These are phyloP conservation scores for Blepharisma japonicum DNA, from an alignment of 73 alveolate species.

Conservation along the genomic window DNA sequence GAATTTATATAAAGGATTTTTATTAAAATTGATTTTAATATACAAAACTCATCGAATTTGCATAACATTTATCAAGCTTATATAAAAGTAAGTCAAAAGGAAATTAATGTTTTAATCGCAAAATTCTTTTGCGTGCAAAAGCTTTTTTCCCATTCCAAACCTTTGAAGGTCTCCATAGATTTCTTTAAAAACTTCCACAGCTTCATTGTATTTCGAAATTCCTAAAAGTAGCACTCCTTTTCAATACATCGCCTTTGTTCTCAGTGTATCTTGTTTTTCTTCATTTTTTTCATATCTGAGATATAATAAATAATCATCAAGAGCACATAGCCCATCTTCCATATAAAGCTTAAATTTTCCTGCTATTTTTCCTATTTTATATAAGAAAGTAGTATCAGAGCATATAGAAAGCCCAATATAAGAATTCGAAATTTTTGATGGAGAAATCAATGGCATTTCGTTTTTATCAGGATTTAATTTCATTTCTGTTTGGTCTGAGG, in stretches of 20 bases:
- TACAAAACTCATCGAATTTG: too few relatives aligned
- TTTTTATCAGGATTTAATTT: neutral
- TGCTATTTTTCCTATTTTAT: conserved; percentile 7
- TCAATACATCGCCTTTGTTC: neutral
- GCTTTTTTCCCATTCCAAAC: neutral
- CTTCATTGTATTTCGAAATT: neutral
- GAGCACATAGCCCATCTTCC: conserved; percentile 7
- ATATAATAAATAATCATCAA: neutral
- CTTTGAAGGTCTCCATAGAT: neutral
- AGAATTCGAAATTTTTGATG: too few relatives aligned
- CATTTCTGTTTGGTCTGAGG: neutral
- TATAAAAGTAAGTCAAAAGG: too few relatives aligned
- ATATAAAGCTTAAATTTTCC: neutral
- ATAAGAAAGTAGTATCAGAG: neutral
- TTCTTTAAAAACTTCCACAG: neutral
- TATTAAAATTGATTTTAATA: too few relatives aligned
- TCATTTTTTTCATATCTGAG: neutral
- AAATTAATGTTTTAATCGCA: neutral
- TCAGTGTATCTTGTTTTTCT: neutral
- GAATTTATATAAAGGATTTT: too few relatives aligned
- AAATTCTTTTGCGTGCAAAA: neutral
- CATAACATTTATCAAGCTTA: too few relatives aligned
- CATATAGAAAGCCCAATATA: neutral
- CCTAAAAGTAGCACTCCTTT: neutral
- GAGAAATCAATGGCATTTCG: too few relatives aligned